These are phyloP conservation scores for Pisolithus microcarpus DNA, from an alignment of 768 basidiomycete species.

Conservation along the genomic window DNA sequence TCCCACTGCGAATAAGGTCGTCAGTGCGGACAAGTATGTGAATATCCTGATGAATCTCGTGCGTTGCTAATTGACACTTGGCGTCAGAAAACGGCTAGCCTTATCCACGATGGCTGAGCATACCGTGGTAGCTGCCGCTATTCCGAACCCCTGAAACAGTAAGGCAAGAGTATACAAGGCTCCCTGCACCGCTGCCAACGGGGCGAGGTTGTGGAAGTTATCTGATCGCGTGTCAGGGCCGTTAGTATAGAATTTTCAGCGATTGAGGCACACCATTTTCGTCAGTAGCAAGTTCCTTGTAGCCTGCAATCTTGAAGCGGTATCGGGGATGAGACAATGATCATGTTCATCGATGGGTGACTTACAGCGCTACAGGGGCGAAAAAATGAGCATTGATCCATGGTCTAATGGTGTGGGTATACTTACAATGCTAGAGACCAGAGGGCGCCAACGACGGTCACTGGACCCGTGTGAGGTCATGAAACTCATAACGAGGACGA, in stretches of 20 bases:
- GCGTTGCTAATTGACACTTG: conserved; percentile 40
- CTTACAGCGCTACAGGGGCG: conserved; percentile 18
- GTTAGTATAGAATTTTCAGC: not conserved
- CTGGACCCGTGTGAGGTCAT: conserved; percentile 14
- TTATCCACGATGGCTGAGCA: conserved; percentile 15
- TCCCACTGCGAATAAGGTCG: conserved; percentile 42
- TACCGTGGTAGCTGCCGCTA: conserved; percentile 45
- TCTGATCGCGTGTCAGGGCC: conserved; percentile 23
- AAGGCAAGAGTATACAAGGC: conserved; percentile 45
- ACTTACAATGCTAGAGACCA: conserved; percentile 64
- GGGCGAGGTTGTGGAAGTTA: conserved; percentile 39
- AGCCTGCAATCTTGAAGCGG: conserved; percentile 48
- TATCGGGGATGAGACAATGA: not conserved
- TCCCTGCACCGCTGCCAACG: conserved; percentile 55
- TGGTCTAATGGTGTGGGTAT: too few relatives aligned
- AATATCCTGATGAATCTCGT: conserved; percentile 47
- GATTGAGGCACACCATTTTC: conserved; percentile 36
- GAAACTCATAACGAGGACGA: not conserved
- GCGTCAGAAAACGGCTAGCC: not conserved
- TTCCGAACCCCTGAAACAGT: conserved; percentile 49
- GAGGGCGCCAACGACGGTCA: conserved; percentile 40
- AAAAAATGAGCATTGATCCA: not conserved
- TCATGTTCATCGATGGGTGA: not conserved
- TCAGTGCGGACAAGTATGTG: conserved; percentile 42
- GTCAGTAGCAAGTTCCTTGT: conserved; percentile 45